These are phyloP conservation scores for Komagataella pastoris DNA, from an alignment of 805 yeast genomes.

Conservation along the genomic window DNA sequence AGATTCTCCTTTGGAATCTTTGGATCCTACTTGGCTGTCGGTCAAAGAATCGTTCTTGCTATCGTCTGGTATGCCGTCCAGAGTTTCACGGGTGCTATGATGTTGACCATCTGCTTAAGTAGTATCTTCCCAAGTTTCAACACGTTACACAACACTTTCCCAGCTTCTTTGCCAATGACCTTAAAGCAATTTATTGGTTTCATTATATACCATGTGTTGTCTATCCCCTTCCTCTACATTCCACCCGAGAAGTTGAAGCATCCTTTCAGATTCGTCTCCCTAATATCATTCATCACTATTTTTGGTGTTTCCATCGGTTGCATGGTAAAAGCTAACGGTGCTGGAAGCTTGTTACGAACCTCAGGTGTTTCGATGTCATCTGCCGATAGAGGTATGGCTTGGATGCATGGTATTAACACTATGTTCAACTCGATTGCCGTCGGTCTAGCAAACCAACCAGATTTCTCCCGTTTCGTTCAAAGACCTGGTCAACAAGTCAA, in stretches of 20 bases:
- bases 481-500: conserved; percentile 5
- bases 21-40: conserved; percentile 29
- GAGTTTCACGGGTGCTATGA: conserved; percentile 31
- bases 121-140: conserved; percentile 23
- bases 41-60: conserved; percentile 28
- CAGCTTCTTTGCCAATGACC: conserved; percentile 22
- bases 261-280: not conserved
- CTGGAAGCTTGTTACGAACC: conserved; percentile 1
- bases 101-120: conserved; percentile 23
- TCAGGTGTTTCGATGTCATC: conserved; percentile 2
- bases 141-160: conserved; percentile 25
- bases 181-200: conserved; percentile 28
- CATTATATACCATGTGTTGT: conserved; percentile 28
- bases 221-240: conserved; percentile 23
- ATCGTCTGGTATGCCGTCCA: conserved; percentile 34
- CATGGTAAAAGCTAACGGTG: conserved; percentile 3
- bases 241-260: conserved; percentile 27
- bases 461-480: conserved; percentile 18
- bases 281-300: not conserved
- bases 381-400: conserved; percentile 21
- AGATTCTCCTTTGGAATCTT: conserved; percentile 32
- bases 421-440: conserved; percentile 27
- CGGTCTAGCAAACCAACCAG: conserved; percentile 23
- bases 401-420: conserved; percentile 24
- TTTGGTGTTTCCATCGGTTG: conserved; percentile 1